phyloP scores from a whole-genome alignment of 768 basidiomycete species.

The Mycena maculata region DNA sequence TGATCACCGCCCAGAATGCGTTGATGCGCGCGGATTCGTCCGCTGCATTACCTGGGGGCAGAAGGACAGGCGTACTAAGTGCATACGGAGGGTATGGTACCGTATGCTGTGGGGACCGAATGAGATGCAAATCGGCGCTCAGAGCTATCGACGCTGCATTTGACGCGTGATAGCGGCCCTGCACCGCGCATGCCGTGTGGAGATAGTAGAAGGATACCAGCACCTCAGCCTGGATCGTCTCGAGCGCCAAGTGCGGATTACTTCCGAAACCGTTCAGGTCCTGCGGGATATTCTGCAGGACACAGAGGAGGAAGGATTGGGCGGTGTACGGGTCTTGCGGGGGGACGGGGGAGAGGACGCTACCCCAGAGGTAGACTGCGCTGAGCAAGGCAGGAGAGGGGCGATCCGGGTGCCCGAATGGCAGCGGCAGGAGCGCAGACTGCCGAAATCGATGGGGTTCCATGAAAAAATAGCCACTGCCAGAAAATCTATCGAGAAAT shows the following conservation, averaged over 20 bases:
- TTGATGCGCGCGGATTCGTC: constrained; percentile 16
- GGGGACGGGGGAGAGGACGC: constrained; percentile 55
- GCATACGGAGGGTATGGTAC: neutral
- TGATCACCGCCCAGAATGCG: constrained; percentile 26
- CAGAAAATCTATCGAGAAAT: constrained; percentile 14
- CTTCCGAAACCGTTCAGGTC: neutral
- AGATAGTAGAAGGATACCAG: constrained; percentile 64
- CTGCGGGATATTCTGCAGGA: constrained; percentile 14
- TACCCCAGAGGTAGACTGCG: constrained; percentile 64
- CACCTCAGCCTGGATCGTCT: constrained; percentile 63
- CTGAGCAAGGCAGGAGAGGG: constrained; percentile 63
- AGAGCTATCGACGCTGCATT: constrained; percentile 1
- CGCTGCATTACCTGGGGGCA: neutral
- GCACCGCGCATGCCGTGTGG: constrained; percentile 58
- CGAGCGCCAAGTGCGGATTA: constrained; percentile 50
- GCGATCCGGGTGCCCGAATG: constrained; percentile 59
- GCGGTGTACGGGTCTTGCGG: constrained; percentile 41
- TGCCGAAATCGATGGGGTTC: constrained; percentile 59
- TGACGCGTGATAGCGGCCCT: constrained; percentile 60
- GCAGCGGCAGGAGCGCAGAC: constrained; percentile 58
- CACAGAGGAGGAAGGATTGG: neutral
- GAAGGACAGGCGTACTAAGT: neutral
- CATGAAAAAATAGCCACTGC: constrained; percentile 26
- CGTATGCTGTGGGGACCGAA: neutral
- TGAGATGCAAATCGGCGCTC: neutral